A percentile compares a stretch with the other conserved stretches of the same genome.
These are phyloP conservation scores for Epichloe aotearoae DNA, from an alignment of 2,329 filamentous ascomycete species.

Conservation along the genomic window DNA sequence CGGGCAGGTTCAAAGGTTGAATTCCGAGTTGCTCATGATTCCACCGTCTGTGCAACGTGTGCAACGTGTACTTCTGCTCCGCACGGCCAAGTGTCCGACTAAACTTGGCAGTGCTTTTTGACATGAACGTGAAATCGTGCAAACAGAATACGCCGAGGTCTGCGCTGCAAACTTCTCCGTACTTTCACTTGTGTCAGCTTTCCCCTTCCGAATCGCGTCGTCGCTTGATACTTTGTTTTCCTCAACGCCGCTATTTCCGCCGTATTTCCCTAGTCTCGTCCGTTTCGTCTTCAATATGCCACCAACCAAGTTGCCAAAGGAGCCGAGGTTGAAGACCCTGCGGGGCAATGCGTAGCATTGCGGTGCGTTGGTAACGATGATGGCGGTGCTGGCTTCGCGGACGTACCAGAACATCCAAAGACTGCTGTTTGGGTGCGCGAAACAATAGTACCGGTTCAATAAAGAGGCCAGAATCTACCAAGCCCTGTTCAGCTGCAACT, in stretches of 20 bases:
- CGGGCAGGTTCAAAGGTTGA: background rate
- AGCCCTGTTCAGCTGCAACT: background rate
- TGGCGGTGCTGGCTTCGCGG: constrained; percentile 37
- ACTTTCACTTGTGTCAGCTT: background rate
- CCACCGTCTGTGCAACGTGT: no score
- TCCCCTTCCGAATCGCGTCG: background rate
- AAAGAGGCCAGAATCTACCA: constrained; percentile 20
- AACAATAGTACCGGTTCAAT: constrained; percentile 34
- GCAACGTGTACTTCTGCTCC: no score
- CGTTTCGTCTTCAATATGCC: background rate
- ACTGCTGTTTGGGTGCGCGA: constrained; percentile 12
- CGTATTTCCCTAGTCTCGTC: background rate
- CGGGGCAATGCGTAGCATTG: constrained; percentile 11
- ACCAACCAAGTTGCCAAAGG: background rate
- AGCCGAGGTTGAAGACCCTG: constrained; percentile 1
- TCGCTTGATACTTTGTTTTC: background rate
- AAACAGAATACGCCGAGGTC: background rate
- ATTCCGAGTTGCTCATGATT: background rate
- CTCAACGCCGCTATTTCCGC: background rate
- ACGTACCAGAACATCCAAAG: constrained; percentile 39
- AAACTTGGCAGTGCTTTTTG: no score
- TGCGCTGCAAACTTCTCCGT: background rate
- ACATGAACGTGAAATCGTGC: no score
- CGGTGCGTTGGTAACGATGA: constrained; percentile 40
- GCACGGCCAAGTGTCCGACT: no score